Percentiles rank a stretch among this genome's conserved stretches.
These are phyloP conservation scores for Musa balbisiana DNA, from an alignment of 202 grass and related monocot species.

Conservation along the genomic window DNA sequence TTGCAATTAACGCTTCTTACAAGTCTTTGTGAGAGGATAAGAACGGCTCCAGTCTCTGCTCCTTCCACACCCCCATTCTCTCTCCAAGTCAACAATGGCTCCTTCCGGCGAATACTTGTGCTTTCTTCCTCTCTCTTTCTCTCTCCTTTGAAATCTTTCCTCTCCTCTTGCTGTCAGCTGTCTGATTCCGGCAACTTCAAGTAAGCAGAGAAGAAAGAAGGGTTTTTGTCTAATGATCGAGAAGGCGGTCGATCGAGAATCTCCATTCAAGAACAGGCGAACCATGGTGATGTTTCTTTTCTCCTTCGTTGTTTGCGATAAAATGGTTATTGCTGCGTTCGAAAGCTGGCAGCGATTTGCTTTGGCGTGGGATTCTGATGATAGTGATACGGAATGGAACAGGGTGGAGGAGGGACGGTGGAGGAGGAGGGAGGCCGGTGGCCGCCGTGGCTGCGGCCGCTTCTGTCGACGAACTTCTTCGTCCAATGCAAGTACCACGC, in stretches of 20 bases:
- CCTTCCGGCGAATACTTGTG: too few relatives aligned
- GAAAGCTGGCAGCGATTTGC: not conserved
- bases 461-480: constrained; percentile 1
- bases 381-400: not conserved
- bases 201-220: too few relatives aligned
- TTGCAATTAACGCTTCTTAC: too few relatives aligned
- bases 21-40: too few relatives aligned
- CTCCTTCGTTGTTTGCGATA: not conserved
- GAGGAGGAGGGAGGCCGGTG: not conserved
- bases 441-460: not conserved
- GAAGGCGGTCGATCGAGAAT: not conserved
- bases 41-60: too few relatives aligned
- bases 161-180: too few relatives aligned
- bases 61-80: too few relatives aligned
- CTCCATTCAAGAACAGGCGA: not conserved
- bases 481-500: not conserved
- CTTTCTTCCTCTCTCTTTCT: too few relatives aligned
- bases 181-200: too few relatives aligned
- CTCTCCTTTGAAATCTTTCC: too few relatives aligned
- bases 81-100: too few relatives aligned
- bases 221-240: too few relatives aligned
- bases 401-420: not conserved
- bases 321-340: not conserved
- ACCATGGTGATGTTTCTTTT: not conserved
- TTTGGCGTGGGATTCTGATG: not conserved